These are phyloP conservation scores for Coffea humblotiana DNA, from an alignment of 305 asterid species.

Conservation along the genomic window DNA sequence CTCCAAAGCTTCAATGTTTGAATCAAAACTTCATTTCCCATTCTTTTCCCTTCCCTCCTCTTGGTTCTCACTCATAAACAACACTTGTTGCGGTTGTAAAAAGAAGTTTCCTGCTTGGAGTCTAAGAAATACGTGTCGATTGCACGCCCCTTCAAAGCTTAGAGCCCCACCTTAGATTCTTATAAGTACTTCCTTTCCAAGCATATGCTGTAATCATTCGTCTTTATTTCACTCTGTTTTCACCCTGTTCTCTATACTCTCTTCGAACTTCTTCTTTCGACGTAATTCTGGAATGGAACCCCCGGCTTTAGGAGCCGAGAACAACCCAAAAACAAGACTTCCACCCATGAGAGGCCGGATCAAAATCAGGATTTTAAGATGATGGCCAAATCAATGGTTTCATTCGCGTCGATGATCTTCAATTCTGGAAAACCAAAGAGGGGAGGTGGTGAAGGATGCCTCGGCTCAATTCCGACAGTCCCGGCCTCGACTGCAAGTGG, in stretches of 20 bases:
- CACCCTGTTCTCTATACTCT: neutral
- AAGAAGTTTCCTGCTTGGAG: no score
- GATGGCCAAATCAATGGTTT: slow-evolving; percentile 8
- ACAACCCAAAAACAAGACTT: neutral
- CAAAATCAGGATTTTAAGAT: slow-evolving; percentile 14
- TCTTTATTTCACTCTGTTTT: neutral
- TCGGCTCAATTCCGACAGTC: neutral
- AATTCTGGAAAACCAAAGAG: neutral
- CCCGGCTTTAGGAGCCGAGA: neutral
- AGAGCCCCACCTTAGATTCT: no score
- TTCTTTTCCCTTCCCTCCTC: no score
- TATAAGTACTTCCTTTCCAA: no score
- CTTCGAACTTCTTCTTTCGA: neutral
- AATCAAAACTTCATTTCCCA: no score
- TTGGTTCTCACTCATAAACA: no score
- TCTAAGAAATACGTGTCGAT: no score
- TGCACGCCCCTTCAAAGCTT: no score
- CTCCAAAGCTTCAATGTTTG: no score
- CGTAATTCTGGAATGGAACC: neutral
- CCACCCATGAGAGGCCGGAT: slow-evolving; percentile 12
- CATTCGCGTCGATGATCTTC: neutral
- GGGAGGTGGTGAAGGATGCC: slow-evolving; percentile 7
- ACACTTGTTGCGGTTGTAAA: no score
- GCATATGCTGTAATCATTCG: neutral
- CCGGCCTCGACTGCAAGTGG: neutral